Base-by-base conservation (phyloP, 257 asterid species). In the Nicotiana tabacum region DNA sequence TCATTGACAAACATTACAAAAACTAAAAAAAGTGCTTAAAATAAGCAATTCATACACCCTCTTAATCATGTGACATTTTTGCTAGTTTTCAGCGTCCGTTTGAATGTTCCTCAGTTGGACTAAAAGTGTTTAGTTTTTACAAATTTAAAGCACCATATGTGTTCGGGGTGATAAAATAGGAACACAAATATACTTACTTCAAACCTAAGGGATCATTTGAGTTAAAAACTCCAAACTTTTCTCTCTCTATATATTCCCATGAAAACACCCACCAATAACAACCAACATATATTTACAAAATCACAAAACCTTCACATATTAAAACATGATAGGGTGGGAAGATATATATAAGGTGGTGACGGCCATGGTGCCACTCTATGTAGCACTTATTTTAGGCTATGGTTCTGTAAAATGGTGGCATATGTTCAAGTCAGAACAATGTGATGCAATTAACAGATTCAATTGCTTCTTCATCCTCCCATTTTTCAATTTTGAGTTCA, bases 341-440 rank as follows among this genome's bases (percentile, higher is more conserved):
- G 89, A 87, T 24, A 17, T 82, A 9, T 87, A 87, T 55, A 87
- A 84, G 51, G 88, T 87, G 81, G 82, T 87, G 53, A 77, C 53
- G 1, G 81, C 77, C 62, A 84, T 87, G 89, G 30, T 70, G 58
- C 89, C 89, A 10, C 83, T 87, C 2, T 87, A 81, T 39, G 84
- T 79, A 3, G 86, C 89, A 15, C 64, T 87, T 53, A 27, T 43
- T 8, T 80, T 84, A 66, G 89, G 89, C 5, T 87, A 82, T 32
- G 89, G 86, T 13, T 84, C 89, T 0, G 86, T 82, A 2, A 80
- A 46, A 60, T 87, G 89, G 89, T 87, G 88, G 86, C 81, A 58
- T 6, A 84, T 82, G 84, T 84, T 87, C 58, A 79, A 70, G 39
- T 55, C 84, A 6, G 88, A 85, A 35, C 87, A 87, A 2, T 87